Conservation (phyloP, 1,139 yeast genomes). For the Arxiozyma bovina region DNA sequence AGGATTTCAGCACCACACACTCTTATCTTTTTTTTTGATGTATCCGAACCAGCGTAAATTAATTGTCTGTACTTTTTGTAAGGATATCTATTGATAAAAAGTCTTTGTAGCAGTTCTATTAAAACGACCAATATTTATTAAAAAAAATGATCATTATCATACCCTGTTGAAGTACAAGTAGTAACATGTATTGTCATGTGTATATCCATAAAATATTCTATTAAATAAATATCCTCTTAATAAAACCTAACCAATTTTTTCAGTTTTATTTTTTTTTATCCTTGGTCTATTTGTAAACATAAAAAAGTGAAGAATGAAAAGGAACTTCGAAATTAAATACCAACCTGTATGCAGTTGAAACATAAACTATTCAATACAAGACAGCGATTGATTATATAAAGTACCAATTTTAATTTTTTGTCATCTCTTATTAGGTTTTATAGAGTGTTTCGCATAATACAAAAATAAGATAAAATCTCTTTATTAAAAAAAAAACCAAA, state of each 20-base stretch:
- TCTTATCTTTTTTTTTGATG: not conserved
- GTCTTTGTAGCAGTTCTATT: not conserved
- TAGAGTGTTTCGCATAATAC: not conserved
- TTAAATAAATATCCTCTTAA: not conserved
- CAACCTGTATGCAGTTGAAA: not conserved
- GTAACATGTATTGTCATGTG: too few species aligned
- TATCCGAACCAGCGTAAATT: too few species aligned
- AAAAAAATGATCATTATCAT: too few species aligned
- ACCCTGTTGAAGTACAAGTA: not conserved
- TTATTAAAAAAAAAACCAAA: too few species aligned
- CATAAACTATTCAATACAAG: not conserved
- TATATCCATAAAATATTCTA: too few species aligned
- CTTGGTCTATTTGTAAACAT: too few species aligned
- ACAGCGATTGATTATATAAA: not conserved
- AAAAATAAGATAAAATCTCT: too few species aligned
- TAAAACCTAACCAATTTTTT: not conserved
- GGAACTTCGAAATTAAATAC: not conserved
- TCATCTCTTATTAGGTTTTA: not conserved
- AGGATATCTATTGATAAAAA: too few species aligned
- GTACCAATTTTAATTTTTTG: not conserved
- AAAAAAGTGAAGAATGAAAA: not conserved
- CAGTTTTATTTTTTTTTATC: not conserved
- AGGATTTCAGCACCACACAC: not conserved
- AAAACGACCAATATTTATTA: not conserved
- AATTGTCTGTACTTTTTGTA: too few species aligned